Base-by-base conservation (phyloP, 345 rosid genomes). In the Gossypioides kirkii region DNA sequence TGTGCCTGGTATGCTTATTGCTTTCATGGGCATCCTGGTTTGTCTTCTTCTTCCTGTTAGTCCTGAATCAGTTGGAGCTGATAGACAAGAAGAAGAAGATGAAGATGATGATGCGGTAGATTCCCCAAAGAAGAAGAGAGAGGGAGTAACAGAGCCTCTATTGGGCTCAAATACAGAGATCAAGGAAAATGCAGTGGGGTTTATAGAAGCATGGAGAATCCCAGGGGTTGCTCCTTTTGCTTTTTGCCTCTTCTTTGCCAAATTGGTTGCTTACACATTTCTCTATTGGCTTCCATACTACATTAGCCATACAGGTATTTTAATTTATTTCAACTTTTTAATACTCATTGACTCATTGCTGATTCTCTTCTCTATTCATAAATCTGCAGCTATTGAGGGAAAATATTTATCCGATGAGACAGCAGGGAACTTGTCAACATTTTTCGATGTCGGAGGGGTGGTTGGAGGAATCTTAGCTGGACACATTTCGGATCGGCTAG, bases 281-380 rank as follows among this genome's bases (percentile, higher is more conserved):
- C 98, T 95, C 73, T 95, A 90, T 71, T 95, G 99, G 98, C 98
- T 95, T 74, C 99, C 99, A 62, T 95, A 86, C 91, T 95, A 95
- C 85, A 80, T 95, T 47, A 85, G 94, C 78, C 98, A 89, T 76
- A 92, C 97, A 77, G 98, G 98, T 90, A 86, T 54, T 66, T 75
- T 69, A 26, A 14, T 22, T 53, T 36, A 13, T 18, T 26, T 49
- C 50, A 63, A 62, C 42, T 59, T 20, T 53, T 16, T 13, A 5
- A 0, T 49, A 13, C 52, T 70, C 28, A 50, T 49, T 53, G 18
- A 36, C 6, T 42, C 32, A 42, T 75, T 11, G 54, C 74, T 78
- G 52, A 74, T 72, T 62, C 70, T 50, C 17, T 52, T 14, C 28
- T 46, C 46, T 22, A 18, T 69, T 74, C 18, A 25, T 69, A 63